Evolutionary conservation across 495 filamentous ascomycete genomes (phyloP), one percentile per base, ranked within the genome.

Genomic region (Xylona heveae): DNA sequence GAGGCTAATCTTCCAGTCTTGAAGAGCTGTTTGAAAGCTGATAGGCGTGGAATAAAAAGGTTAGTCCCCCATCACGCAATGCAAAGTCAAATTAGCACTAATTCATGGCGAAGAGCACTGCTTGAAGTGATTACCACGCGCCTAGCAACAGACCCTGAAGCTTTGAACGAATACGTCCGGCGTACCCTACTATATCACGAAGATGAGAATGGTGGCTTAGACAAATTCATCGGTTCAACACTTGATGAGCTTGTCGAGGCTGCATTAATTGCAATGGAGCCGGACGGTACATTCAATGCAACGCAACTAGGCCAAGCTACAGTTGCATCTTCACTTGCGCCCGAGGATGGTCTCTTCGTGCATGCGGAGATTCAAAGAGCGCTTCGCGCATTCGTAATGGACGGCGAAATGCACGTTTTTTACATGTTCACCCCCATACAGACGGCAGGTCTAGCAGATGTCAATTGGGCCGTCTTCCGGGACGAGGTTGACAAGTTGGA

Each of bases 391-490:
- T 88, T 88, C 36, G 78, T 82, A 12, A 69, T 88, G 64, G 76
- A 82, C 42, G 75, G 74, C 12, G 79, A 88, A 29, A 73, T 88
- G 72, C 79, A 88, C 42, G 60, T 82, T 23, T 63, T 83, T 30
- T 88, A 84, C 46, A 71, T 68, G 37, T 82, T 84, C 37, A 83
- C 79, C 0, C 79, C 79, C 1, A 58, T 83, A 7, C 51, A 65
- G 22, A 52, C 48, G 5, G 51, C 61, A 3, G 44, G 49, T 15
- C 49, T 42, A 12, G 52, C 58, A 5, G 50, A 60, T 1, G 61
- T 84, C 34, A 73, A 81, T 40, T 84, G 78, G 79, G 62, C 58
- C 15, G 60, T 72, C 8, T 79, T 83, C 34, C 66, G 74, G 21
- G 61, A 72, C 33, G 71, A 78, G 37, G 53, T 84, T 38, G 73